Conservation (phyloP, 148 eudicot species). For the Fagopyrum tataricum region DNA sequence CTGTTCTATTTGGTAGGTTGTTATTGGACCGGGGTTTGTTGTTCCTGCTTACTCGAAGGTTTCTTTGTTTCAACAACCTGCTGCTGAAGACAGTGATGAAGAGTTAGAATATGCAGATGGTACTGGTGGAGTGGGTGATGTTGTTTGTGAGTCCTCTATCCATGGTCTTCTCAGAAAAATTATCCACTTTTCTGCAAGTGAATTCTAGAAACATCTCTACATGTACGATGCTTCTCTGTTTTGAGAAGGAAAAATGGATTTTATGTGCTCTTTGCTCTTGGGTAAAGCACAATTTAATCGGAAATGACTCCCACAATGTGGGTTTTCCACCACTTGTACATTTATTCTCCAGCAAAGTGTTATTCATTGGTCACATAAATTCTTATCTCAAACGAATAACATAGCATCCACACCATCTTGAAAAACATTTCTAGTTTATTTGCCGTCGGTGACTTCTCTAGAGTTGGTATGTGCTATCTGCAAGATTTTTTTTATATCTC, state of each 20-base stretch:
- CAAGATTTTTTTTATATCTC: not conserved
- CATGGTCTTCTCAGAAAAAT: not conserved
- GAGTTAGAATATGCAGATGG: slow-evolving; percentile 94
- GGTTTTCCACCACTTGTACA: not conserved
- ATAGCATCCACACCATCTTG: not conserved
- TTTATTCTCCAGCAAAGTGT: not conserved
- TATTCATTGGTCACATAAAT: not conserved
- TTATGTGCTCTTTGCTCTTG: not conserved
- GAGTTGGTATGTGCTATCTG: not conserved
- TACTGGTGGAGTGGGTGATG: slow-evolving; percentile 47
- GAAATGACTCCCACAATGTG: not conserved
- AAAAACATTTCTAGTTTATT: not conserved
- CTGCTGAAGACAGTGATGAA: slow-evolving; percentile 89
- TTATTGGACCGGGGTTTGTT: slow-evolving; percentile 60
- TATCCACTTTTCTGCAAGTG: not conserved
- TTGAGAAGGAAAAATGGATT: not conserved
- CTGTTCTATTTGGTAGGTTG: slow-evolving; percentile 39
- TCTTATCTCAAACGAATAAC: not conserved
- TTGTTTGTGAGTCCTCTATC: slow-evolving; percentile 10
- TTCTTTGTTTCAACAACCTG: slow-evolving; percentile 73
- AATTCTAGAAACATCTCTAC: not conserved
- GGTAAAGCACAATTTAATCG: not conserved
- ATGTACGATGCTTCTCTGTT: not conserved
- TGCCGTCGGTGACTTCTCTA: not conserved
- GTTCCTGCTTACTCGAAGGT: slow-evolving; percentile 97